Evolutionary conservation across 2,329 filamentous ascomycete genomes (phyloP).

Genomic region (Pseudogymnoascus sp.): DNA sequence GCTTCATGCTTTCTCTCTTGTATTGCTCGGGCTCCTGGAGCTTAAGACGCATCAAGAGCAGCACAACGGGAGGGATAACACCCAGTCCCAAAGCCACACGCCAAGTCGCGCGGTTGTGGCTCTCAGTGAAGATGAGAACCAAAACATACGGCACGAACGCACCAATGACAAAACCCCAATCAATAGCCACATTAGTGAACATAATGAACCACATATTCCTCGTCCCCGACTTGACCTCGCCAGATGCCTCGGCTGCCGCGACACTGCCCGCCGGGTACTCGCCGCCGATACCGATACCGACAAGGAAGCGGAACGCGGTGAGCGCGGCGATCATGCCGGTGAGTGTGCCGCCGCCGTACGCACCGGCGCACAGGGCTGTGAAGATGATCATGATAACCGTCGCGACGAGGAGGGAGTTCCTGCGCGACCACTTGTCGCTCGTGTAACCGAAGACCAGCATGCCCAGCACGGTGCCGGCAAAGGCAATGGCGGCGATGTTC

Average conservation of each 20-base stretch:
- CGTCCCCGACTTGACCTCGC: constrained; percentile 69
- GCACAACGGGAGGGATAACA: constrained; percentile 63
- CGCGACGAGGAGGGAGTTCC: constrained; percentile 69
- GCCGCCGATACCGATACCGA: constrained; percentile 70
- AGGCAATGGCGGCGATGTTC: constrained; percentile 75
- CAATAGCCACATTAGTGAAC: constrained; percentile 83
- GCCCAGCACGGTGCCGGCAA: constrained; percentile 76
- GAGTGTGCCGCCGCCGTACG: constrained; percentile 63
- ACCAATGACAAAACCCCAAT: constrained; percentile 73
- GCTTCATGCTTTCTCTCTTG: constrained; percentile 33
- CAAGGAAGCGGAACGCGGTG: constrained; percentile 76
- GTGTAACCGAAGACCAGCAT: constrained; percentile 74
- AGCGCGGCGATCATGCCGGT: constrained; percentile 69
- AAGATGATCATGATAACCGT: constrained; percentile 81
- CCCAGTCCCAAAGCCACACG: constrained; percentile 71
- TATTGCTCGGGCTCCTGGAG: constrained; percentile 75
- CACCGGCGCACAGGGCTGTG: constrained; percentile 66
- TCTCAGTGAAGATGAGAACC: constrained; percentile 41
- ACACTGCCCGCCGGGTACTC: constrained; percentile 81
- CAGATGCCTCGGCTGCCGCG: constrained; percentile 72
- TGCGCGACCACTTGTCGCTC: constrained; percentile 76
- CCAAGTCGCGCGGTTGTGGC: constrained; percentile 69
- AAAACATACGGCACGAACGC: constrained; percentile 66
- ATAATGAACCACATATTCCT: constrained; percentile 89
- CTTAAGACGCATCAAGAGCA: constrained; percentile 63